Base-by-base conservation (phyloP, 139 green algal genomes). In the Closterium sp. region DNA sequence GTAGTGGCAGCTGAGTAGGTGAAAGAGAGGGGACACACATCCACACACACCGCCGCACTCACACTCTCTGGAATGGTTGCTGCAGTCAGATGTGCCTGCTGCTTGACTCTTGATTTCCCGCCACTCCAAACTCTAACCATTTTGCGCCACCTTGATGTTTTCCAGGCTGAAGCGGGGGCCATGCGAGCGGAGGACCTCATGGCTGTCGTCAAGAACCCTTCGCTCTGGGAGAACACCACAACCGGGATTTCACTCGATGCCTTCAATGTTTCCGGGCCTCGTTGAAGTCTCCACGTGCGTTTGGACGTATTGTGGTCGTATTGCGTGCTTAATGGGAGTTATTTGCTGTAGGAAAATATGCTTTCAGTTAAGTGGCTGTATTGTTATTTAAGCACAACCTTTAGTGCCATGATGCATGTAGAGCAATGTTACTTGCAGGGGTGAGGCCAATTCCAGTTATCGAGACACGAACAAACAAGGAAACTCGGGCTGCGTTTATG, bases 141-240 rank as follows among this genome's bases (percentile, higher is more conserved):
- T 4, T 9, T 86, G 83, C 83, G 25, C 31, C 30, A 34, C n/a
- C 16, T 32, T 34, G 2, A 31, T 85, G 83, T 32, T 32, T 86
- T 33, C 0, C 83, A 86, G 83, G 83, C 83, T 32, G 83, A 86
- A 33, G 83, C 83, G 16, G 83, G 83, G 7, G 30, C 83, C 30
- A 86, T 86, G 83, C 7, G 30, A 33, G 83, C 83, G 25, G 83
- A 86, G 83, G 83, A 86, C 83, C 83, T 86, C 83, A 32, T 86
- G 30, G 30, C n/a, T 33, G 30, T 86, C 12, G 83, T 86, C 83
- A 86, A 86, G 30, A 86, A 32, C 30, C 83, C 83, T 32, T 32
- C 83, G 30, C n/a, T 86, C 83, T 86, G 83, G 83, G 83, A 86
- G 30, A 86, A 86, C 83, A 86, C 30, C 3, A 86, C 83, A 32